These are phyloP conservation scores for Gossypium mustelinum DNA, from an alignment of 345 rosid species.

Conservation along the genomic window DNA sequence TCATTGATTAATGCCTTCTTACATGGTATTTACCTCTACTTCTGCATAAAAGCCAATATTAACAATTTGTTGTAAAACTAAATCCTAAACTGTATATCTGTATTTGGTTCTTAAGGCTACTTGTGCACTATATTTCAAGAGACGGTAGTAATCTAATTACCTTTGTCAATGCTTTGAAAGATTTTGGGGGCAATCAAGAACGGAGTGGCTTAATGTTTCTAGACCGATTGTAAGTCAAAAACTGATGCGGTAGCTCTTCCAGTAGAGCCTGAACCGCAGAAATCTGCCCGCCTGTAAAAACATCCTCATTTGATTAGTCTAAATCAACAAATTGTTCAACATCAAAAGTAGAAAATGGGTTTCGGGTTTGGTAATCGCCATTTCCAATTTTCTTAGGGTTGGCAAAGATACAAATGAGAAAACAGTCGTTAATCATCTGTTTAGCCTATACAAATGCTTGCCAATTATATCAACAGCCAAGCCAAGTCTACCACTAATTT, in stretches of 20 bases:
- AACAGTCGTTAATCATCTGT: too few species aligned
- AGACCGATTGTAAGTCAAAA: slow-evolving; percentile 56
- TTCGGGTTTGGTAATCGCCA: neutral
- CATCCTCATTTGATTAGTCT: neutral
- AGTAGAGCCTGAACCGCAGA: slow-evolving; percentile 73
- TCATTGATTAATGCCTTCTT: neutral
- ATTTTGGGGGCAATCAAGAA: neutral
- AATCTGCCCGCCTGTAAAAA: slow-evolving; percentile 50
- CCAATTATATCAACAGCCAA: too few species aligned
- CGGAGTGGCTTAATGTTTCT: slow-evolving; percentile 52
- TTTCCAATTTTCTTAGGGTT: too few species aligned
- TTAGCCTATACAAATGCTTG: too few species aligned
- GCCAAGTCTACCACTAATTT: too few species aligned
- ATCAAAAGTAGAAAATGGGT: neutral
- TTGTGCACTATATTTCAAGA: neutral
- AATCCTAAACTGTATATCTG: neutral
- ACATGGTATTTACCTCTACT: neutral
- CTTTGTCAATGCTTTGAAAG: neutral
- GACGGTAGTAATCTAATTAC: neutral
- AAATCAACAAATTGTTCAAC: neutral
- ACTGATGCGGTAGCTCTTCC: slow-evolving; percentile 88
- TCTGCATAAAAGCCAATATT: neutral
- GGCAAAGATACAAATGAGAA: too few species aligned
- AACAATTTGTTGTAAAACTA: neutral
- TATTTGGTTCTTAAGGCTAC: neutral